phyloP scores from a whole-genome alignment of 352 stramenopile species.

The Phytophthora megakarya region DNA sequence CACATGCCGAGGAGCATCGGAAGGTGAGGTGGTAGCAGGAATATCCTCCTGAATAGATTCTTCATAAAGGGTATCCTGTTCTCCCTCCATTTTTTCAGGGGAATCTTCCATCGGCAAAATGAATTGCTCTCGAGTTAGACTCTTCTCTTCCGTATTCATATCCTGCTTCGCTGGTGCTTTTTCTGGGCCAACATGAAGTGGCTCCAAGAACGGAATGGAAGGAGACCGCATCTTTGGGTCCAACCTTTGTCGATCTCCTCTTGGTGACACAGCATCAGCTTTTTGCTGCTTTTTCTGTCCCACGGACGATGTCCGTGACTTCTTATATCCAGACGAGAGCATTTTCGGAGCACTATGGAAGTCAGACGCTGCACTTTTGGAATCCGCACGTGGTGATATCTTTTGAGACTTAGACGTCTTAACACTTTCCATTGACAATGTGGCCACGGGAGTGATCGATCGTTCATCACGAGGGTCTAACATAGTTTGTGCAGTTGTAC shows the following conservation, averaged over 20 bases:
- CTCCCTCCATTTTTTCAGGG: slow-evolving; percentile 22
- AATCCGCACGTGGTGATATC: slow-evolving; percentile 8
- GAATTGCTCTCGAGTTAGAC: slow-evolving; percentile 9
- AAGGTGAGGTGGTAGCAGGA: neutral
- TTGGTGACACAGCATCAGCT: slow-evolving; percentile 4
- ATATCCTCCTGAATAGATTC: slow-evolving; percentile 41
- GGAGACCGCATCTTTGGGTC: slow-evolving; percentile 15
- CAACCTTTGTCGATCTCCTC: slow-evolving; percentile 19
- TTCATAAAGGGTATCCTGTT: slow-evolving; percentile 23
- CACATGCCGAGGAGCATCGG: neutral
- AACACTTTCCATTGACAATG: neutral
- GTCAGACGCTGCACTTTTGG: slow-evolving; percentile 11
- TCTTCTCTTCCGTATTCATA: neutral
- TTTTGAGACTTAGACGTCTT: neutral
- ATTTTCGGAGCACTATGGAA: slow-evolving; percentile 25
- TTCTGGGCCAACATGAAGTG: slow-evolving; percentile 21
- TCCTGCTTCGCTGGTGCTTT: slow-evolving; percentile 31
- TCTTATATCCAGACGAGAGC: slow-evolving; percentile 47
- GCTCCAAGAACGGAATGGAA: slow-evolving; percentile 27
- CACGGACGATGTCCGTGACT: slow-evolving; percentile 26
- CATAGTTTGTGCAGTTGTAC: neutral
- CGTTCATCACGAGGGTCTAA: neutral
- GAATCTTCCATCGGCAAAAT: slow-evolving; percentile 10
- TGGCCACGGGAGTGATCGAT: neutral
- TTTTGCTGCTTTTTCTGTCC: slow-evolving; percentile 26